A percentile compares a stretch with the other conserved stretches of the same genome.
phyloP scores from a whole-genome alignment of 148 eudicot species.

The Cornus controversa region DNA sequence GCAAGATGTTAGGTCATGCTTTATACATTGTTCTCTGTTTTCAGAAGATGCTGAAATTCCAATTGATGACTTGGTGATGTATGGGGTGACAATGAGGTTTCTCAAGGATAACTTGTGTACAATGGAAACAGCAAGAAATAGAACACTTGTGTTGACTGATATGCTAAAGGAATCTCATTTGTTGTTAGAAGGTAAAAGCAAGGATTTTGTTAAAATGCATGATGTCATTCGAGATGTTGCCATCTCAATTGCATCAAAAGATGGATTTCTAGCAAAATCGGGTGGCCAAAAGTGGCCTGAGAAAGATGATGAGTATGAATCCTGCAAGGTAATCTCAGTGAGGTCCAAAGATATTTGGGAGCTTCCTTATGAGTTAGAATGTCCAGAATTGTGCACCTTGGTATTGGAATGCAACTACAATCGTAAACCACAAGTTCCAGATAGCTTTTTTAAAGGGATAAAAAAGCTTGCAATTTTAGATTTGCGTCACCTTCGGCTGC shows the following conservation, averaged over 20 bases:
- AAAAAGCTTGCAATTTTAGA: slow-evolving; percentile 2
- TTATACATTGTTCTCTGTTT: slow-evolving; percentile 17
- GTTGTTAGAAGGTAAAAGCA: background rate
- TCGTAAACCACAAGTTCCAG: background rate
- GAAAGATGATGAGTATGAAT: background rate
- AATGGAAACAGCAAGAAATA: background rate
- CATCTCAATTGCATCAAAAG: background rate
- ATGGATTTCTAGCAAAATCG: background rate
- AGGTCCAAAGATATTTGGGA: background rate
- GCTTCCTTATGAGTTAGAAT: background rate
- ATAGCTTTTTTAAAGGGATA: background rate
- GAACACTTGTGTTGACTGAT: background rate
- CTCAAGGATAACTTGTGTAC: background rate
- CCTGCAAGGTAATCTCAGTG: slow-evolving; percentile 1
- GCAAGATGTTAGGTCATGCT: background rate
- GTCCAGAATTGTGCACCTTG: slow-evolving; percentile 7
- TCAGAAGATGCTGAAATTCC: slow-evolving; percentile 9
- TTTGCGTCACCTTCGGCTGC: background rate
- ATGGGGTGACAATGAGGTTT: background rate
- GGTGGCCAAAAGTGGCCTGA: background rate
- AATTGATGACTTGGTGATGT: background rate
- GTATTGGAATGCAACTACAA: background rate
- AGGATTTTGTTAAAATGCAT: slow-evolving; percentile 11
- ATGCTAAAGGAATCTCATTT: slow-evolving; percentile 7
- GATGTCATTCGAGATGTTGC: slow-evolving; percentile 23